These are phyloP conservation scores for Ascochyta clinopodiicola DNA, from an alignment of 2,329 filamentous ascomycete genomes.

Conservation along the genomic window DNA sequence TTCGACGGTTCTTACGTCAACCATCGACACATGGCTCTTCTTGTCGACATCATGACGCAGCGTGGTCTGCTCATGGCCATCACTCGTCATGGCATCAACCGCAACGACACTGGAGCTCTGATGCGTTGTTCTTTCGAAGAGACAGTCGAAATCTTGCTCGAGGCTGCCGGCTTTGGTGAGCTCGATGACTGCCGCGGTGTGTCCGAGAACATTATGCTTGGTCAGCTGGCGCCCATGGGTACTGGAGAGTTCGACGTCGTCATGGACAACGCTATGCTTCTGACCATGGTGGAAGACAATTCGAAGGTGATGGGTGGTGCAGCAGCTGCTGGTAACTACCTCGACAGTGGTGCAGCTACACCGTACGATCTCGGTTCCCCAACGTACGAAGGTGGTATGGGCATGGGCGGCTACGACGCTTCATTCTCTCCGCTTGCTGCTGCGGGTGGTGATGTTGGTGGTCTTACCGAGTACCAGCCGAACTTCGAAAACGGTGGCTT, in stretches of 20 bases:
- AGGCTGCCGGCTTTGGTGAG: constrained; percentile 92
- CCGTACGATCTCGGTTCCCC: constrained; percentile 82
- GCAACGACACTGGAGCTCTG: constrained; percentile 93
- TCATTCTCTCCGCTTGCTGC: constrained; percentile 78
- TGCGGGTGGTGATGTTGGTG: constrained; percentile 66
- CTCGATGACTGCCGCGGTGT: constrained; percentile 97
- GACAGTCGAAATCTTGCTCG: constrained; percentile 96
- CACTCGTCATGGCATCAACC: constrained; percentile 97
- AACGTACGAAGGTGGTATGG: constrained; percentile 65
- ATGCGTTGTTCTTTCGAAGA: constrained; percentile 99
- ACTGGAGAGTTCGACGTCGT: constrained; percentile 95
- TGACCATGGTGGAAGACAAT: constrained; percentile 93
- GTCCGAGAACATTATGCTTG: constrained; percentile 98
- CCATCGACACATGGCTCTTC: constrained; percentile 91
- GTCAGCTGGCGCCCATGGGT: constrained; percentile 94
- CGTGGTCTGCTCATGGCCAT: constrained; percentile 93
- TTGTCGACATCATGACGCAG: constrained; percentile 98
- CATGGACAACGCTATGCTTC: constrained; percentile 92
- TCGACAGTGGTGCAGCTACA: constrained; percentile 82
- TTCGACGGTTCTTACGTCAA: constrained; percentile 99
- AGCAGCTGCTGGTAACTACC: constrained; percentile 74
- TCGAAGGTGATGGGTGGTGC: constrained; percentile 70
- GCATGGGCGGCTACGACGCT: constrained; percentile 67
- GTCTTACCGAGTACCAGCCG: constrained; percentile 62
- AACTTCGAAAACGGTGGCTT: constrained; percentile 59